Percentiles rank a stretch among this genome's conserved stretches.
Conservation (phyloP, 2,329 filamentous ascomycete genomes). For the Paraconiothyrium sp. region DNA sequence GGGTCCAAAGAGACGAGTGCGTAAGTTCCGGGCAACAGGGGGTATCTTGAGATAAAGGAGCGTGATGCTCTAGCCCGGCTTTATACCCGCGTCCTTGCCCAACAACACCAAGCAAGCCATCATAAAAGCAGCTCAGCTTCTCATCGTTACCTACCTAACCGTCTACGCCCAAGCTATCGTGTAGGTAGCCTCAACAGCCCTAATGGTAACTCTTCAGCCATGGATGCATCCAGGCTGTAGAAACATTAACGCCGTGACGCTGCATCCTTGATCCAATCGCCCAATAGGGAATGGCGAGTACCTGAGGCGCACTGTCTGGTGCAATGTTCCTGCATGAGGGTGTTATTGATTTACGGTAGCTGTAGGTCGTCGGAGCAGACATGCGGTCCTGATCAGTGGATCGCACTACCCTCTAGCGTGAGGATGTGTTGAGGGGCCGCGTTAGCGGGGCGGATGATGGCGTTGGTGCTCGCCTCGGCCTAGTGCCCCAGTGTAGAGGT, state of each 20-base stretch:
- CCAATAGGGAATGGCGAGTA: not conserved
- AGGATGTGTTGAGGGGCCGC: not conserved
- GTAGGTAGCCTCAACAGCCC: not conserved
- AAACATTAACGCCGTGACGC: not conserved
- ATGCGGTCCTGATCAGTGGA: not conserved
- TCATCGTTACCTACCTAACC: not conserved
- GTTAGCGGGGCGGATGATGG: not conserved
- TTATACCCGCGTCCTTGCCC: not conserved
- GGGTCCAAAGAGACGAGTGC: not conserved
- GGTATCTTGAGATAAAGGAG: not conserved
- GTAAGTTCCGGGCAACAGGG: not conserved
- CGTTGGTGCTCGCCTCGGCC: not conserved
- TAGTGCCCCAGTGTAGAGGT: not conserved
- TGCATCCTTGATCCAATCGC: not conserved
- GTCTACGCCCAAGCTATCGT: not conserved
- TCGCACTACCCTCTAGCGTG: not conserved
- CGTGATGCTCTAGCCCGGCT: not conserved
- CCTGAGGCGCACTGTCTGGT: not conserved
- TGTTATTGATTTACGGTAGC: not conserved
- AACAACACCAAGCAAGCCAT: not conserved
- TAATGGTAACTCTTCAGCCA: not conserved
- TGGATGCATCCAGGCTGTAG: not conserved
- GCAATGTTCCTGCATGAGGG: slow-evolving; percentile 5
- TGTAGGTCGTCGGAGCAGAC: not conserved
- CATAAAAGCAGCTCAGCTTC: not conserved